Conservation (phyloP, 257 asterid species). For the Rubia yunnanensis region DNA sequence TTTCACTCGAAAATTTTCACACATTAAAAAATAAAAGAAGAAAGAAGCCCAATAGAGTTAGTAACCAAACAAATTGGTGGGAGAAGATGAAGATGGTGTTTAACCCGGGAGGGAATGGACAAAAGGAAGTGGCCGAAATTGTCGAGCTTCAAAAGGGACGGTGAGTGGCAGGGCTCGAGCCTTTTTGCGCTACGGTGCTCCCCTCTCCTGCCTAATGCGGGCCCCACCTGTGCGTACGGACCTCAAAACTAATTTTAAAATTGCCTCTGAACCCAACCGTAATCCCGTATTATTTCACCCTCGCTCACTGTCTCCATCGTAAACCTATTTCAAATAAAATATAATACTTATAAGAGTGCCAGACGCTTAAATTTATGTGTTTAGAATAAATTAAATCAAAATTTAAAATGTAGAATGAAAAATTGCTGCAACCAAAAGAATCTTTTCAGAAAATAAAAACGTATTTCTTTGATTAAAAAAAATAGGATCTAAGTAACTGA, state of each 20-base stretch:
- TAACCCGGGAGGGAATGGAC: background rate
- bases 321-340: background rate
- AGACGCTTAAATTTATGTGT: too few species aligned
- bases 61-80: too few species aligned
- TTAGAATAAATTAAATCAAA: too few species aligned
- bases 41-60: too few species aligned
- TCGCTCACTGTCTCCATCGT: background rate
- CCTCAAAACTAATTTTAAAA: constrained; percentile 3
- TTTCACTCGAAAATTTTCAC: too few species aligned
- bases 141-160: constrained; percentile 7
- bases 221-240: constrained; percentile 1
- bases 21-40: too few species aligned
- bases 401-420: too few species aligned
- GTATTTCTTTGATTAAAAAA: too few species aligned
- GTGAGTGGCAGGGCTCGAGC: constrained; percentile 8
- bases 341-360: background rate
- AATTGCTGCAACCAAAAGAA: too few species aligned
- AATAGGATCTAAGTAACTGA: too few species aligned
- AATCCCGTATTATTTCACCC: too few species aligned
- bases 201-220: background rate
- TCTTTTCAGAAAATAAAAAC: too few species aligned
- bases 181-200: constrained; percentile 6
- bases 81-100: background rate
- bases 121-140: background rate
- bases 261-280: background rate